These are phyloP conservation scores for Ganoderma boninense DNA, from an alignment of 1,284 basidiomycete species.

Conservation along the genomic window DNA sequence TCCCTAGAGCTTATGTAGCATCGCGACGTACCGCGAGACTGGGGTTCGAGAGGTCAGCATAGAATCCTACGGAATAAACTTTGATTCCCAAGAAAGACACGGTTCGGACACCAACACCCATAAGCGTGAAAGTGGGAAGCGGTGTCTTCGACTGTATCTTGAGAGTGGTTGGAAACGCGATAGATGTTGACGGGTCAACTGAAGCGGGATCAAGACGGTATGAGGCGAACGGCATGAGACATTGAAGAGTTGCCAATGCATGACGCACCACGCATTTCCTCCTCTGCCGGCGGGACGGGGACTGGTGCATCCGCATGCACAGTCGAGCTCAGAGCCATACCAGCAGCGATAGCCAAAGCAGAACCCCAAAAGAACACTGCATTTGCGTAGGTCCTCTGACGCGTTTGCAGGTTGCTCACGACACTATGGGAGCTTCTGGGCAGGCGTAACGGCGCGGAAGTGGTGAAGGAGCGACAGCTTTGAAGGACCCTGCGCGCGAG, in stretches of 20 bases:
- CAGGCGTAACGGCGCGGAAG: conserved; percentile 22
- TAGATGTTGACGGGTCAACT: conserved; percentile 78
- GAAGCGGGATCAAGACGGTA: conserved; percentile 6
- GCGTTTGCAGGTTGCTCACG: conserved; percentile 10
- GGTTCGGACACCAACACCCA: conserved; percentile 85
- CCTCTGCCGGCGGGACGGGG: conserved; percentile 22
- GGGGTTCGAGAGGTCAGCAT: conserved; percentile 77
- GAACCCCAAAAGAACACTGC: conserved; percentile 41
- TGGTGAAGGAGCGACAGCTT: conserved; percentile 29
- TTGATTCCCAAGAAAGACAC: conserved; percentile 86
- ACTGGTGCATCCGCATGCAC: conserved; percentile 50
- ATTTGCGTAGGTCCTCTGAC: conserved; percentile 32
- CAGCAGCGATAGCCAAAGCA: conserved; percentile 45
- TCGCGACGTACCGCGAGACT: conserved; percentile 59
- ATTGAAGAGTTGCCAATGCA: too few relatives aligned
- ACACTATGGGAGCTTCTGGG: conserved; percentile 15
- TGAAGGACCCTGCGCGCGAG: conserved; percentile 24
- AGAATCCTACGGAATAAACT: conserved; percentile 89
- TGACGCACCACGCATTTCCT: conserved; percentile 38
- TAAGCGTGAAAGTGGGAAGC: conserved; percentile 67
- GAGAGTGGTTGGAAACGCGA: conserved; percentile 74
- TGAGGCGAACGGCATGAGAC: conserved; percentile 1
- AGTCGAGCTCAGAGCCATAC: conserved; percentile 39
- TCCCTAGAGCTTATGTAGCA: not conserved
- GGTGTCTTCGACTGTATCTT: conserved; percentile 67